Evolutionary conservation across 805 yeast genomes (phyloP), one percentile per base, ranked within the genome.

Genomic region (Yarrowia sp.): DNA sequence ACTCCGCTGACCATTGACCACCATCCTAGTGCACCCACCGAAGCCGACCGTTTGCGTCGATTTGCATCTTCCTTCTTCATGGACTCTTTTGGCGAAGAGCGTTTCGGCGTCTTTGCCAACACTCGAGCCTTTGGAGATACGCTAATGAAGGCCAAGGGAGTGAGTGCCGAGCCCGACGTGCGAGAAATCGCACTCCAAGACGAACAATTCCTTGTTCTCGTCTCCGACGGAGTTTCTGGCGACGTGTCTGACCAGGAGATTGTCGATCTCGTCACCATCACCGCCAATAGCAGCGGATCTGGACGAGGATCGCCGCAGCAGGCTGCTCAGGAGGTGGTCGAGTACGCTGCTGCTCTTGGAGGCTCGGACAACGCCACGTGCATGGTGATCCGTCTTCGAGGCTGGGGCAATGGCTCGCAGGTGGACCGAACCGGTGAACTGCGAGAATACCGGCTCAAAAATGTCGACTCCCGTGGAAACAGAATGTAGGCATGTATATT

Each of bases 351-450:
- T 75, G 90, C 90, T 49, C 84, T 93, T 9, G 97, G 97, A 14
- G 95, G 97, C 2, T 92, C 91, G 73, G 99, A 95, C 76, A 95
- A 95, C 78, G 96, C 98, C n/a, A 92, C 98, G 2, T 92, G 97
- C 75, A 74, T 89, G 70, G 90, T 95, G 5, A 77, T 94, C 12
- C 81, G 96, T 69, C 79, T 95, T 68, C 83, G 84, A 42, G 97
- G 97, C 10, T 95, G 99, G 99, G 97, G 97, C 7, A 84, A 86
- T 67, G 95, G 99, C 98, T 68, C 72, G 40, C 78, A 84, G 68
- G 74, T 81, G 4, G 98, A 94, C 78, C 80, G 96, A 58, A 92
- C 98, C 0, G 98, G 97, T 0, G 84, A 83, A 53, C 76, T 86
- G 68, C 82, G 99, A 70, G 97, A 90, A 76, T 88, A 88, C 69